These are phyloP conservation scores for Amauroascus verrucosus DNA, from an alignment of 2,329 filamentous ascomycete species.

Conservation along the genomic window DNA sequence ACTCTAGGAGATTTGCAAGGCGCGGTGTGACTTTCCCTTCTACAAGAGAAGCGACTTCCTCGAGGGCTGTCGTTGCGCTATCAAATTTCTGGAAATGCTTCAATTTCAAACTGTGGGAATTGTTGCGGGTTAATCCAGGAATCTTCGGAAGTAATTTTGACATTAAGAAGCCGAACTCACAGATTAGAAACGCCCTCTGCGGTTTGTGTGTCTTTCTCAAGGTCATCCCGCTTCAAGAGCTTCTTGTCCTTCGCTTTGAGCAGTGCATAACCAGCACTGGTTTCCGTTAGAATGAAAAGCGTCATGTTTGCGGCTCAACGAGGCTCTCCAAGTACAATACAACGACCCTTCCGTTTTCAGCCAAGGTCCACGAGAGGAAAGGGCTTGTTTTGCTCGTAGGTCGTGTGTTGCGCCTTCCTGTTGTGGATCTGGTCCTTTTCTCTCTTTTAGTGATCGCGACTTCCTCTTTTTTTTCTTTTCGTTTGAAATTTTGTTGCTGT, in stretches of 20 bases:
- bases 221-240: slow-evolving; percentile 76
- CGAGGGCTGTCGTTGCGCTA: slow-evolving; percentile 77
- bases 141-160: background rate
- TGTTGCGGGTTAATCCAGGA: background rate
- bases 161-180: slow-evolving; percentile 44
- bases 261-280: slow-evolving; percentile 91
- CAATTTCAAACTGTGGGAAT: slow-evolving; percentile 61
- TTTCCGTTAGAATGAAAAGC: slow-evolving; percentile 88
- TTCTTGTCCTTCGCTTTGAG: slow-evolving; percentile 99
- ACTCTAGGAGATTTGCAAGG: slow-evolving; percentile 69
- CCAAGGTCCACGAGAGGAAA: background rate
- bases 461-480: slow-evolving; percentile 12
- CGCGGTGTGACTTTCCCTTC: slow-evolving; percentile 93
- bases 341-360: slow-evolving; percentile 6
- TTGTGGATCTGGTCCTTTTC: background rate
- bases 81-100: slow-evolving; percentile 98
- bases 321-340: background rate
- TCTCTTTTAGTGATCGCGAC: slow-evolving; percentile 1
- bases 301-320: slow-evolving; percentile 50
- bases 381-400: background rate
- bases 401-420: slow-evolving; percentile 7
- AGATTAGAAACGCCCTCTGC: slow-evolving; percentile 78
- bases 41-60: slow-evolving; percentile 78
- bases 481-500: slow-evolving; percentile 6
- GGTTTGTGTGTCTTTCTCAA: slow-evolving; percentile 62